Conservation (phyloP, 1,139 yeast genomes). For the Pichia sorboxylosa region DNA sequence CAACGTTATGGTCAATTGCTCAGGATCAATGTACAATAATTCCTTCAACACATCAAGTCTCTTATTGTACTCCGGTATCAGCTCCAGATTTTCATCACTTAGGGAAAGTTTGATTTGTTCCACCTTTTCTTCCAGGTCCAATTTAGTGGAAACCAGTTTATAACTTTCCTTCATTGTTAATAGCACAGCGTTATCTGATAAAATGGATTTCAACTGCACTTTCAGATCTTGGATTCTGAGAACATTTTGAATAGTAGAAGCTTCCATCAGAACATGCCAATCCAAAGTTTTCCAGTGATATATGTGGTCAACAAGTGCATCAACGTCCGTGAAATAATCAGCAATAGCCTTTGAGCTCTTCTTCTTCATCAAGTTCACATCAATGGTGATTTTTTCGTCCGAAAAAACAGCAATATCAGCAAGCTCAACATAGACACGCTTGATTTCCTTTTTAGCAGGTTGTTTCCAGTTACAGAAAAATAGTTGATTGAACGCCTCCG, state of each 20-base stretch:
- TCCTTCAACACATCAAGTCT: slow-evolving; percentile 65
- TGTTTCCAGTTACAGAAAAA: slow-evolving; percentile 25
- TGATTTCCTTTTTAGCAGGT: too few species aligned
- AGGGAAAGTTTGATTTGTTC: slow-evolving; percentile 46
- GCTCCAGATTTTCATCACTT: slow-evolving; percentile 79
- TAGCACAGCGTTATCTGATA: too few species aligned
- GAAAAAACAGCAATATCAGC: slow-evolving; percentile 40
- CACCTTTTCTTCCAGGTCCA: slow-evolving; percentile 39
- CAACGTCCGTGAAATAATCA: not conserved
- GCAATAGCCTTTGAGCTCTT: not conserved
- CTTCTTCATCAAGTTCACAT: slow-evolving; percentile 7
- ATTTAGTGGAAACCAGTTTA: slow-evolving; percentile 35
- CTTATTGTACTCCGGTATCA: slow-evolving; percentile 89
- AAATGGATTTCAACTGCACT: too few species aligned
- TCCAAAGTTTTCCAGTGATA: not conserved
- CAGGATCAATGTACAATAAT: slow-evolving; percentile 60
- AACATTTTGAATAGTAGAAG: not conserved
- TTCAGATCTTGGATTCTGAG: not conserved
- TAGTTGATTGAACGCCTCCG: slow-evolving; percentile 13
- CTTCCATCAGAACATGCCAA: not conserved
- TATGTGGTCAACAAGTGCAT: not conserved
- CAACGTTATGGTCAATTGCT: slow-evolving; percentile 41
- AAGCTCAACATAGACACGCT: slow-evolving; percentile 34
- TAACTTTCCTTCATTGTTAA: too few species aligned
- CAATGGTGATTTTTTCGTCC: slow-evolving; percentile 31